These are phyloP conservation scores for Emericellopsis atlantica DNA, from an alignment of 2,329 filamentous ascomycete species.

Conservation along the genomic window DNA sequence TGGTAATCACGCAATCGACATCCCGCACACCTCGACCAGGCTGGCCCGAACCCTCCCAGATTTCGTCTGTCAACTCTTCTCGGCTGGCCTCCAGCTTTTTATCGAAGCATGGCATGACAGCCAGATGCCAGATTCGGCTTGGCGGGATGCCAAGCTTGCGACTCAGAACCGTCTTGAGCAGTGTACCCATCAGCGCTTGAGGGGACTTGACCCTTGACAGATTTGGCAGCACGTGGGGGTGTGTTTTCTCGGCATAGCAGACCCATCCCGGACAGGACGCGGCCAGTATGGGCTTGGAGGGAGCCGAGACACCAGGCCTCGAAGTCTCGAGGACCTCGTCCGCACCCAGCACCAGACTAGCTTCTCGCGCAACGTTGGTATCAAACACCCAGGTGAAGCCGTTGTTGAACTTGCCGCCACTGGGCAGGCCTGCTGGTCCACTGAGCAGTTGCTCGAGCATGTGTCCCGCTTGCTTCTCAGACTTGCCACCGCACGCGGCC, in stretches of 20 bases:
- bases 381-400: conserved; percentile 84
- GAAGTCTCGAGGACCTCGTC: conserved; percentile 47
- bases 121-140: conserved; percentile 82
- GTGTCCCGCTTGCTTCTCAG: conserved; percentile 59
- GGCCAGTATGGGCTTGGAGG: conserved; percentile 55
- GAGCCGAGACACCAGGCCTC: conserved; percentile 1
- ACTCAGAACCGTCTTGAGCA: conserved; percentile 78
- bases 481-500: conserved; percentile 62
- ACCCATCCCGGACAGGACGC: conserved; percentile 96
- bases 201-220: conserved; percentile 87
- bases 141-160: conserved; percentile 59
- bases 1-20: conserved; percentile 96
- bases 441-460: conserved; percentile 72
- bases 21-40: conserved; percentile 57
- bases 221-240: conserved; percentile 84
- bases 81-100: conserved; percentile 96
- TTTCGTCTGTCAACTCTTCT: conserved; percentile 73
- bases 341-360: conserved; percentile 67
- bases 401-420: conserved; percentile 59
- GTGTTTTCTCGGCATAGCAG: conserved; percentile 97
- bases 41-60: conserved; percentile 47
- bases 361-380: conserved; percentile 72
- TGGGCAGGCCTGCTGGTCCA: conserved; percentile 54
- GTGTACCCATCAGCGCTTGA: conserved; percentile 79
- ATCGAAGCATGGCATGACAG: conserved; percentile 97